phyloP scores from a whole-genome alignment of 257 asterid genomes.

The Eucommia ulmoides region DNA sequence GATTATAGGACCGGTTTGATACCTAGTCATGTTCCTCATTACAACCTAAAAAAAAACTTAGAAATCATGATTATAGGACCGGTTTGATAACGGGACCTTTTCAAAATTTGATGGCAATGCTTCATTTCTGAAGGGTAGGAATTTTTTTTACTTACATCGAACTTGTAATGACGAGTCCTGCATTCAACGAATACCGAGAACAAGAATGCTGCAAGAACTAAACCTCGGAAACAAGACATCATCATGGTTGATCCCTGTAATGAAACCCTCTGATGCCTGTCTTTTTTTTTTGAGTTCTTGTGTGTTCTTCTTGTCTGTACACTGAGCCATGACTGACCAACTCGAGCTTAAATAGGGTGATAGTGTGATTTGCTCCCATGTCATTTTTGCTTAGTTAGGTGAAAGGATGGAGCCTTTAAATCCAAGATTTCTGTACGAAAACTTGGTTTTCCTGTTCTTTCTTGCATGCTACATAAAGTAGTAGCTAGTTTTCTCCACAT shows the following conservation, averaged over 20 bases:
- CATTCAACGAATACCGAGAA: constrained; percentile 28
- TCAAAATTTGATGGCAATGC: no score
- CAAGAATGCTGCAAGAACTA: constrained; percentile 25
- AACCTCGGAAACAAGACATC: constrained; percentile 19
- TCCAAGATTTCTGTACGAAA: constrained; percentile 11
- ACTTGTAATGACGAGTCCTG: constrained; percentile 44
- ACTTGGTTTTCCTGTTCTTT: constrained; percentile 2
- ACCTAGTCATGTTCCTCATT: constrained; percentile 37
- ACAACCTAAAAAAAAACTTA: constrained; percentile 39
- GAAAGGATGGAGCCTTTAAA: constrained; percentile 21
- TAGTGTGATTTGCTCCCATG: constrained; percentile 17
- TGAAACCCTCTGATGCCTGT: no score
- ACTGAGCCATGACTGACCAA: background rate
- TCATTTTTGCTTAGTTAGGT: constrained; percentile 41
- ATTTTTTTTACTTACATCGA: constrained; percentile 21
- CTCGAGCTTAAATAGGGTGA: constrained; percentile 7
- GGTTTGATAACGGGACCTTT: constrained; percentile 32
- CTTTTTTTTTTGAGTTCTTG: constrained; percentile 1
- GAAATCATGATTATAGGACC: no score
- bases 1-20: no score
- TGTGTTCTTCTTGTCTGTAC: constrained; percentile 2
- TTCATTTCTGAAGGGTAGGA: background rate
- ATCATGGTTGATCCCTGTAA: no score
- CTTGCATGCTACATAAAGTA: constrained; percentile 23
- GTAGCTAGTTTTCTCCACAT: no score